These are phyloP conservation scores for Beauveria varroae DNA, from an alignment of 2,329 filamentous ascomycete species.

Conservation along the genomic window DNA sequence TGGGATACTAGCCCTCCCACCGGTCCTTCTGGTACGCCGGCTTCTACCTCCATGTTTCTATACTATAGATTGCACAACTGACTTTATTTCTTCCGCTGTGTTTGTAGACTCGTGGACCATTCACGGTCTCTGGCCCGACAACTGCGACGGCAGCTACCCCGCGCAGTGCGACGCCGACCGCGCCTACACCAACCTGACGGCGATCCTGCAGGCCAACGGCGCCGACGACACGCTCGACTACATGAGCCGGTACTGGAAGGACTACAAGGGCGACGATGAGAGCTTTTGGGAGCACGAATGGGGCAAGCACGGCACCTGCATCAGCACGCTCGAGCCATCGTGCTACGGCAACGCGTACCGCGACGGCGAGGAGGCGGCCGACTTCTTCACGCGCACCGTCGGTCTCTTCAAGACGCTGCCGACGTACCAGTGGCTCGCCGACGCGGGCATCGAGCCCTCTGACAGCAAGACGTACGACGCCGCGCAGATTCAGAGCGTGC, in stretches of 20 bases:
- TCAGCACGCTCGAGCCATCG: constrained; percentile 57
- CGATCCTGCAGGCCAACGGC: constrained; percentile 48
- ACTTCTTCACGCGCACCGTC: constrained; percentile 62
- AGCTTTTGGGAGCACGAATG: constrained; percentile 69
- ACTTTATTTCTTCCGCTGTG: neutral
- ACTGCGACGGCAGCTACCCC: constrained; percentile 64
- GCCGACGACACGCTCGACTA: constrained; percentile 51
- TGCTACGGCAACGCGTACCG: constrained; percentile 57
- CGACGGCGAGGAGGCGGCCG: constrained; percentile 55
- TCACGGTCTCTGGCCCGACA: constrained; percentile 60
- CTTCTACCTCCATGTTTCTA: neutral
- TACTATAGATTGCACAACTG: neutral
- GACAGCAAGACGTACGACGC: constrained; percentile 50
- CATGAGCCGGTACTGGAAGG: constrained; percentile 68
- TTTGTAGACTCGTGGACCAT: constrained; percentile 60
- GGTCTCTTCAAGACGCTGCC: constrained; percentile 59
- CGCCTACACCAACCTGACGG: constrained; percentile 56
- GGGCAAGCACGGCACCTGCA: constrained; percentile 67
- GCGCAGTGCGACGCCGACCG: constrained; percentile 55
- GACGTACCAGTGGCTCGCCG: constrained; percentile 53
- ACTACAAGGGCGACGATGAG: constrained; percentile 55
- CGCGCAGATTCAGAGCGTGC: constrained; percentile 49
- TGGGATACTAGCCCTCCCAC: constrained; percentile 62
- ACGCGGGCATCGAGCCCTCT: constrained; percentile 52
- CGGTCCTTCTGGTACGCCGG: constrained; percentile 40